Percentiles rank a stretch among this genome's conserved stretches.
Evolutionary conservation across 176 grass and related monocot species (phyloP).

Genomic region (Olyra latifolia): DNA sequence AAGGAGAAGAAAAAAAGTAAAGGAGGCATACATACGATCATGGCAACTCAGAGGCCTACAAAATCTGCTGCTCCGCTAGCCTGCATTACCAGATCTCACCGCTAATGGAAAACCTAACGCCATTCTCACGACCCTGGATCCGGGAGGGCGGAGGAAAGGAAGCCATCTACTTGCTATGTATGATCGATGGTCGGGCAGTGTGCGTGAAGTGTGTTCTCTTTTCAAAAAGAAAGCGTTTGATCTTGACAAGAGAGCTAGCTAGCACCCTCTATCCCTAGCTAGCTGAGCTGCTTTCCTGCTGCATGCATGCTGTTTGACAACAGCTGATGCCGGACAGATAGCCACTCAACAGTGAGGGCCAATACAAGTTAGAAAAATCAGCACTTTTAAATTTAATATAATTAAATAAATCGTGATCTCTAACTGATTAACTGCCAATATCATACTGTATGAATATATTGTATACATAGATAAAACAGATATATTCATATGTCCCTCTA

Average conservation of each 20-base stretch:
- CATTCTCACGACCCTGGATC: neutral
- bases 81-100: neutral
- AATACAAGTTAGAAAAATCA: too few relatives aligned
- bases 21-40: neutral
- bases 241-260: neutral
- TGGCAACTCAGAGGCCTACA: neutral
- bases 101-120: constrained; percentile 10
- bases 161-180: neutral
- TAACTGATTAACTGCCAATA: too few relatives aligned
- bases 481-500: too few relatives aligned
- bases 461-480: too few relatives aligned
- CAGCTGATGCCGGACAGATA: neutral
- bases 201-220: neutral
- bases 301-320: neutral
- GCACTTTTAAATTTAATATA: too few relatives aligned
- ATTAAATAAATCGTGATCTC: too few relatives aligned
- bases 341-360: neutral
- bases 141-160: neutral
- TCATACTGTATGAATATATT: too few relatives aligned
- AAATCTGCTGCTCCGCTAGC: constrained; percentile 6
- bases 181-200: neutral
- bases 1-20: neutral
- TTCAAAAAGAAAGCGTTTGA: neutral
- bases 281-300: neutral
- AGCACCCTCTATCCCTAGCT: neutral